Conservation (phyloP, 345 rosid species). For the Euphorbia tirucalli region DNA sequence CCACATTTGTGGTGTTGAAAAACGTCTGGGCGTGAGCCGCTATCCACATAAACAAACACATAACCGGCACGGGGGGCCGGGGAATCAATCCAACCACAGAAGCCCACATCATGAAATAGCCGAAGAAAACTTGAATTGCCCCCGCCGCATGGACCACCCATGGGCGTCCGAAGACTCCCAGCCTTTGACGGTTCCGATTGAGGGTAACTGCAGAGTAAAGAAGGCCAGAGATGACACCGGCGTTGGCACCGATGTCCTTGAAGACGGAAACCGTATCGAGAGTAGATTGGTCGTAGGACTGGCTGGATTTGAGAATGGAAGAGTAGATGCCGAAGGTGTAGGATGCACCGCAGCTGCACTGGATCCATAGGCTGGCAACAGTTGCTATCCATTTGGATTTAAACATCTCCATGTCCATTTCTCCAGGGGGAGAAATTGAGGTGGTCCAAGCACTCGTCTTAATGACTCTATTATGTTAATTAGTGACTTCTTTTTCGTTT, state of each 20-base stretch:
- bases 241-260: constrained; percentile 93
- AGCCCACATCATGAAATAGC: constrained; percentile 86
- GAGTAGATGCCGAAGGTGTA: constrained; percentile 89
- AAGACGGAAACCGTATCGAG: constrained; percentile 96
- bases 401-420: constrained; percentile 9
- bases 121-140: constrained; percentile 63
- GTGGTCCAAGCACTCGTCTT: neutral
- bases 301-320: constrained; percentile 64
- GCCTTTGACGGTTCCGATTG: constrained; percentile 18
- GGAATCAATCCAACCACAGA: constrained; percentile 60
- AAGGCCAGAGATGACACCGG: constrained; percentile 75
- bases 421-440: too few relatives aligned
- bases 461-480: too few relatives aligned
- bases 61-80: constrained; percentile 60
- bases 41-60: constrained; percentile 68
- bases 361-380: constrained; percentile 87
- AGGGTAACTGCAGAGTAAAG: constrained; percentile 54
- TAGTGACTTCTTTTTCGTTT: too few relatives aligned
- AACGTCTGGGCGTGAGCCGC: constrained; percentile 79
- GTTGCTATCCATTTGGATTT: constrained; percentile 64
- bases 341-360: constrained; percentile 59
- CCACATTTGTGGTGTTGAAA: constrained; percentile 70
- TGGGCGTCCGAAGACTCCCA: constrained; percentile 38
- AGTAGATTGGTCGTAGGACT: constrained; percentile 77
- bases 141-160: constrained; percentile 73